These are phyloP conservation scores for Coprinopsis marcescibilis DNA, from an alignment of 768 basidiomycete species.

Conservation along the genomic window DNA sequence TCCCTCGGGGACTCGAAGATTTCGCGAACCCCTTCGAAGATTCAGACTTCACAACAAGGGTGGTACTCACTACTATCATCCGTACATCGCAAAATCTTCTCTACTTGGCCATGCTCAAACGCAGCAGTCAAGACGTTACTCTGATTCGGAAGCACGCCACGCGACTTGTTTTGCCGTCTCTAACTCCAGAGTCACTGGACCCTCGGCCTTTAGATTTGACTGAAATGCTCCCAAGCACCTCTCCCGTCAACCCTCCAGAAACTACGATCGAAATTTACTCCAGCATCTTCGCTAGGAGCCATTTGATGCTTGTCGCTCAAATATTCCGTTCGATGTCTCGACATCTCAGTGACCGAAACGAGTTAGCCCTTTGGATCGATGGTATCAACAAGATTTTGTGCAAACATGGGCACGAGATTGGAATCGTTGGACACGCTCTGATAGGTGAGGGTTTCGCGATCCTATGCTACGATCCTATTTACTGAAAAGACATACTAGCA, in stretches of 20 bases:
- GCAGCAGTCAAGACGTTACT: constrained; percentile 63
- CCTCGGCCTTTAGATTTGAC: constrained; percentile 43
- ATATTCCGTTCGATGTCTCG: constrained; percentile 68
- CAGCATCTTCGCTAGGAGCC: constrained; percentile 58
- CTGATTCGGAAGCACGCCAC: constrained; percentile 60
- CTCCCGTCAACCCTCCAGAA: constrained; percentile 13
- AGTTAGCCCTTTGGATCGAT: constrained; percentile 61
- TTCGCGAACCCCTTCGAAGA: constrained; percentile 32
- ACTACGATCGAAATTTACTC: constrained; percentile 40
- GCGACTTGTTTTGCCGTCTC: constrained; percentile 51
- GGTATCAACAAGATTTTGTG: constrained; percentile 67
- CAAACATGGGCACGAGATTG: constrained; percentile 65
- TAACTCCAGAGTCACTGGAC: constrained; percentile 28
- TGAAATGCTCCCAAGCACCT: constrained; percentile 13
- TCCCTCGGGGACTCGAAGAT: constrained; percentile 40
- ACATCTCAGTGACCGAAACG: constrained; percentile 63
- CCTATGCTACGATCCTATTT: background rate
- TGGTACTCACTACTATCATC: constrained; percentile 56
- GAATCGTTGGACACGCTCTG: constrained; percentile 69
- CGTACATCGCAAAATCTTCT: constrained; percentile 68
- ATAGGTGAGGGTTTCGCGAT: constrained; percentile 44
- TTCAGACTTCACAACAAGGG: constrained; percentile 32
- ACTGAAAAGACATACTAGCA: constrained; percentile 28
- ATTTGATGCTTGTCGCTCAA: constrained; percentile 62
- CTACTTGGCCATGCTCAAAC: constrained; percentile 57